Evolutionary conservation across 106 monocot species (phyloP), one percentile per base, ranked within the genome.

Genomic region (Dactylorhiza incarnata): DNA sequence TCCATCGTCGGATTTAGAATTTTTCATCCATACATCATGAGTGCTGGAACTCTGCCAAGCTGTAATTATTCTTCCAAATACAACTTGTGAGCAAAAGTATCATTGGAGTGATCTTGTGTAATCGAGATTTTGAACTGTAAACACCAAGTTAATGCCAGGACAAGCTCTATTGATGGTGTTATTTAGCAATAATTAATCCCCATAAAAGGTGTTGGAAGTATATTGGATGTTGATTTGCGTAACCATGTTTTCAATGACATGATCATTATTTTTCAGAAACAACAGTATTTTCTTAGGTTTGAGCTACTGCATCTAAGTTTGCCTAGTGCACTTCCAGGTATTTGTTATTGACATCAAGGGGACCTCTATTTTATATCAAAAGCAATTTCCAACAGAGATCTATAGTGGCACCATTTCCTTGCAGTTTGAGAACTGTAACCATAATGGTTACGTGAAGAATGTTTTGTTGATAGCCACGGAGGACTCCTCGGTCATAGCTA

Each of bases 401-500:
- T 82, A 81, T 81, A 73, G 66, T 55, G 86, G 86, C 69, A 76
- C 87, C 76, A 72, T 71, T 55, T 88, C 91, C 66, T 80, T 91
- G 83, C 86, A 81, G 49, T 89, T 92, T 85, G 79, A 85, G 65
- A 87, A 59, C 22, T 79, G 58, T 61, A 74, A 43, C 50, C 77
- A 82, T 72, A 79, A 87, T 77, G 87, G 84, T 66, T 87, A 68
- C 52, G 69, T 61, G 29, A 92, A 92, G 73, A 83, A 82, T 81
- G 68, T 81, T 52, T 62, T 92, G 79, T 69, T 92, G 63, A 72
- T 87, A 65, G 86, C 78, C n/a, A 86, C 81, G 53, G 85, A 89
- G 80, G 89, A 89, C 83, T 92, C 92, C 76, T 85, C 89, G 14
- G 49, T 92, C 76, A 85, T 85, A 20, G 79, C 80, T 73, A 47